phyloP scores from a whole-genome alignment of 495 filamentous ascomycete species.

The Niebla homalea region DNA sequence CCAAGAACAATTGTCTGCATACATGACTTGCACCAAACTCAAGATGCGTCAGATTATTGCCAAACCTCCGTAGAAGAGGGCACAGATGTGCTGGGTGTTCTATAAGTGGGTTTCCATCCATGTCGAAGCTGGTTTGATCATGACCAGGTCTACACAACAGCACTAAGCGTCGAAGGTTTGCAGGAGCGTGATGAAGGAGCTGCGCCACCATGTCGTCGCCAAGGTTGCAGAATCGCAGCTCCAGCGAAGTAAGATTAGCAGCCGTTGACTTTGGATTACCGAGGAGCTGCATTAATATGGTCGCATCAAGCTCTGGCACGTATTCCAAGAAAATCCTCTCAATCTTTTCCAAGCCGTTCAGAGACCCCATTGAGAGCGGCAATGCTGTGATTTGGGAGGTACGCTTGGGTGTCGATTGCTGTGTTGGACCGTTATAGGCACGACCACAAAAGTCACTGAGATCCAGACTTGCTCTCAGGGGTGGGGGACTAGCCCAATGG shows the following conservation, averaged over 20 bases:
- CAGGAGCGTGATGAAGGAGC: conserved; percentile 11
- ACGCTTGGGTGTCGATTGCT: not conserved
- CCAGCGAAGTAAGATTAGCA: conserved; percentile 7
- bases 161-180: conserved; percentile 11
- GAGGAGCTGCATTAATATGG: conserved; percentile 9
- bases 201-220: conserved; percentile 5
- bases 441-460: not conserved
- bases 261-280: conserved; percentile 11
- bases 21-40: conserved; percentile 6
- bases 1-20: conserved; percentile 13
- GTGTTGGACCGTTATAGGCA: not conserved
- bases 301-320: conserved; percentile 10
- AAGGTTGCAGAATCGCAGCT: conserved; percentile 12
- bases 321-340: conserved; percentile 9
- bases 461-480: conserved; percentile 5
- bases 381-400: too few species aligned
- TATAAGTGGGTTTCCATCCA: not conserved
- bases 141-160: conserved; percentile 2
- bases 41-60: conserved; percentile 8
- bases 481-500: conserved; percentile 7
- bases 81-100: conserved; percentile 8
- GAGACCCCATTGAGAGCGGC: not conserved
- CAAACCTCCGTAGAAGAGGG: conserved; percentile 9
- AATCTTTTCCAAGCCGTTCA: conserved; percentile 10
- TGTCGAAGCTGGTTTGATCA: not conserved